Evolutionary conservation across 768 basidiomycete genomes (phyloP).

Genomic region (Austroboletus festivus): DNA sequence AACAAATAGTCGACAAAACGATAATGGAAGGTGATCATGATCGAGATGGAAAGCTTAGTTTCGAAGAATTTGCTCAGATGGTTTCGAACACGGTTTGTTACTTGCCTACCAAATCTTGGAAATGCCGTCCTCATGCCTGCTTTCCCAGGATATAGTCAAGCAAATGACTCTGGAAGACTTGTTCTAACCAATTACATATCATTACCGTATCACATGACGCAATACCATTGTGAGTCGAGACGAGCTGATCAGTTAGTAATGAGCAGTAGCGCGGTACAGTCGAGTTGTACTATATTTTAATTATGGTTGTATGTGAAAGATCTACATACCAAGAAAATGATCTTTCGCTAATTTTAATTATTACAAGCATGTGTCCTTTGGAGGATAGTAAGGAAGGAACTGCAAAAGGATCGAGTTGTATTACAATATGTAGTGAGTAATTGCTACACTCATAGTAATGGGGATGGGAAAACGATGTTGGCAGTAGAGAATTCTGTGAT

Average conservation of each 20-base stretch:
- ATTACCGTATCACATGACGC: slow-evolving; percentile 6
- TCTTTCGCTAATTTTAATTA: no score
- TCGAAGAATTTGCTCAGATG: slow-evolving; percentile 96
- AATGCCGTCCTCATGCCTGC: slow-evolving; percentile 6
- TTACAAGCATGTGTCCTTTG: no score
- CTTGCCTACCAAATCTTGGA: background rate
- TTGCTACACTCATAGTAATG: no score
- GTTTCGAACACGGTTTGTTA: slow-evolving; percentile 84
- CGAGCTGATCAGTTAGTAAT: background rate
- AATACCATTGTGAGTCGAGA: slow-evolving; percentile 18
- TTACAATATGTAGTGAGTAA: no score
- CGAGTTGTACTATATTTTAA: slow-evolving; percentile 21
- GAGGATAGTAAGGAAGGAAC: no score
- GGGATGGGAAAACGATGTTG: no score
- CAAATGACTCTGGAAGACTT: slow-evolving; percentile 97
- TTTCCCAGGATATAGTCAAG: slow-evolving; percentile 87
- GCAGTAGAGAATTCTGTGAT: no score
- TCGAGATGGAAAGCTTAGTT: slow-evolving; percentile 94
- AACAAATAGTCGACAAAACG: slow-evolving; percentile 99
- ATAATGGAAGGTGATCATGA: slow-evolving; percentile 99
- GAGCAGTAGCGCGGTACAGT: background rate
- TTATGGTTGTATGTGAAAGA: slow-evolving; percentile 18
- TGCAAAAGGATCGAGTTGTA: no score
- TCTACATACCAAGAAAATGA: no score
- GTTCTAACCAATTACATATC: slow-evolving; percentile 46